Conservation (phyloP, 768 basidiomycete genomes). For the Suillus ampliporus region DNA sequence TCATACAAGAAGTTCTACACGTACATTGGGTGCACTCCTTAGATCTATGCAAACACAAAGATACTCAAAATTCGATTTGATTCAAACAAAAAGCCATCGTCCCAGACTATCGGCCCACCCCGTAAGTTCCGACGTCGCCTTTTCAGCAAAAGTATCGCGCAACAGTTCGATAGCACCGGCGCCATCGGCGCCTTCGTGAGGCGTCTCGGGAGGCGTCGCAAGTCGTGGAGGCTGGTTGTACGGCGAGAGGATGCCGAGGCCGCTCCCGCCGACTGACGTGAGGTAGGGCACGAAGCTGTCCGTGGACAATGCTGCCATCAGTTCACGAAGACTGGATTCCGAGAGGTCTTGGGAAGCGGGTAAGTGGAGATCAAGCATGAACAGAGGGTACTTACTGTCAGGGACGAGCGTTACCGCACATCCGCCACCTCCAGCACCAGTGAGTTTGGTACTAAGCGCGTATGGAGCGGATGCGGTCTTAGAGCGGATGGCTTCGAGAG, state of each 20-base stretch:
- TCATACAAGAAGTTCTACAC: background rate
- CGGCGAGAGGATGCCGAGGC: constrained; percentile 83
- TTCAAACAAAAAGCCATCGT: constrained; percentile 46
- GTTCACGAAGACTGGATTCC: constrained; percentile 56
- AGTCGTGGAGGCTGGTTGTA: constrained; percentile 46
- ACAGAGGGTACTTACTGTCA: constrained; percentile 64
- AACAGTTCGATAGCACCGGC: constrained; percentile 15
- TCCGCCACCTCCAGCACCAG: constrained; percentile 98
- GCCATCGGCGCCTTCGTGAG: constrained; percentile 11
- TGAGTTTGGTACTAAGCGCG: constrained; percentile 87
- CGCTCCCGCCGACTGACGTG: constrained; percentile 92
- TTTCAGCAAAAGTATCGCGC: constrained; percentile 31
- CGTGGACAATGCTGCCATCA: constrained; percentile 55
- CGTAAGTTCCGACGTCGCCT: constrained; percentile 33
- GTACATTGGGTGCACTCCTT: background rate
- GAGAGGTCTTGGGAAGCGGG: constrained; percentile 65
- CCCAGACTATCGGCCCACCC: constrained; percentile 44
- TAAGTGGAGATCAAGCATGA: constrained; percentile 4
- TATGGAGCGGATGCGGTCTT: constrained; percentile 69
- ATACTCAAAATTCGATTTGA: background rate
- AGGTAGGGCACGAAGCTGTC: constrained; percentile 83
- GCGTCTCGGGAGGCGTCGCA: constrained; percentile 36
- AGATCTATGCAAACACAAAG: background rate
- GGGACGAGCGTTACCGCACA: constrained; percentile 96
- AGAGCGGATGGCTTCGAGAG: constrained; percentile 81